phyloP scores from a whole-genome alignment of 352 stramenopile species.

The Phytopythium boreale region DNA sequence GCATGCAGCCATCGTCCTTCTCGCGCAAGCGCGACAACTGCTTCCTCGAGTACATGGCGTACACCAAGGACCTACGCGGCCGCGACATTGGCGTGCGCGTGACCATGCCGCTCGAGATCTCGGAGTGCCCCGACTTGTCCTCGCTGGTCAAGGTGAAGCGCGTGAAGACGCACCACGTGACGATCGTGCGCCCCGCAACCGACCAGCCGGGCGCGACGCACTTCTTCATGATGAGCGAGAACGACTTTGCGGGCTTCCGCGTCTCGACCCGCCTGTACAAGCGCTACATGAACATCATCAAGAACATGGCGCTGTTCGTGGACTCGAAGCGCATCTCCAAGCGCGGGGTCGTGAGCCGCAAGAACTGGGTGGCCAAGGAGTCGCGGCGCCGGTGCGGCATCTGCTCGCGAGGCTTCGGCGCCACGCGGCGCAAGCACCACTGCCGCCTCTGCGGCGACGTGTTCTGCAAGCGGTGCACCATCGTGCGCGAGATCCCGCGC shows the following conservation, averaged over 20 bases:
- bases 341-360: conserved; percentile 42
- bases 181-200: conserved; percentile 33
- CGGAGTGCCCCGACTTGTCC: conserved; percentile 55
- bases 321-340: conserved; percentile 66
- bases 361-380: conserved; percentile 56
- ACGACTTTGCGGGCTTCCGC: conserved; percentile 37
- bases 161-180: conserved; percentile 43
- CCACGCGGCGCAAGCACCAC: conserved; percentile 60
- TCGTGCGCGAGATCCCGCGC: conserved; percentile 44
- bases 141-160: conserved; percentile 45
- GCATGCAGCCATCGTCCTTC: conserved; percentile 50
- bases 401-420: conserved; percentile 60
- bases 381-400: conserved; percentile 48
- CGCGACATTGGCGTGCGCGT: conserved; percentile 68
- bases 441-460: conserved; percentile 78
- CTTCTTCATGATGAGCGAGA: conserved; percentile 56
- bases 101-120: conserved; percentile 52
- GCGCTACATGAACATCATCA: conserved; percentile 47
- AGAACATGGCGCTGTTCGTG: conserved; percentile 51
- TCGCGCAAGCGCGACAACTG: conserved; percentile 61
- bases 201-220: conserved; percentile 28
- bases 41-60: conserved; percentile 71
- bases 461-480: conserved; percentile 67
- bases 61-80: conserved; percentile 53
- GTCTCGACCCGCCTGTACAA: conserved; percentile 31